These are phyloP conservation scores for Neolentinus lepideus DNA, from an alignment of 1,284 basidiomycete genomes.

Conservation along the genomic window DNA sequence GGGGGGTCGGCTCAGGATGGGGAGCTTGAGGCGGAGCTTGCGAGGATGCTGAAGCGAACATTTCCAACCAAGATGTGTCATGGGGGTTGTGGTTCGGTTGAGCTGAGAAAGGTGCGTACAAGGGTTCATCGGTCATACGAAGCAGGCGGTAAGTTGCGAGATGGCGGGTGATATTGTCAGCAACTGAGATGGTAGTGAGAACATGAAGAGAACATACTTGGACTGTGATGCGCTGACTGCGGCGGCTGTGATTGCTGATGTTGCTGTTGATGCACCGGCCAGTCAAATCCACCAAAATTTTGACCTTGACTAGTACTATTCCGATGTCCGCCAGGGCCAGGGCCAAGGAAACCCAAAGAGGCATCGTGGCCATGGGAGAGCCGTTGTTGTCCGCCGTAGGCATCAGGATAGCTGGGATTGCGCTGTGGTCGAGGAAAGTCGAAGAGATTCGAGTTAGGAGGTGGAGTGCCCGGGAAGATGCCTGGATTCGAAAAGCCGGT, in stretches of 20 bases:
- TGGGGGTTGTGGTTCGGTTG: neutral
- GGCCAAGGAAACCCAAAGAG: neutral
- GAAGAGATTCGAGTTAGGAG: neutral
- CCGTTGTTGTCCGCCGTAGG: neutral
- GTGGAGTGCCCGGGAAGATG: neutral
- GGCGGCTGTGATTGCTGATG: neutral
- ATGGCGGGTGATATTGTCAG: neutral
- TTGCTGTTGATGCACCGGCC: neutral
- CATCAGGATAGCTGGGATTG: neutral
- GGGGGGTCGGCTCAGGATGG: neutral
- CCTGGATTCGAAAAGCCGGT: neutral
- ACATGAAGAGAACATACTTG: neutral
- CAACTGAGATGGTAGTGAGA: neutral
- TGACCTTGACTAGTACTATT: neutral
- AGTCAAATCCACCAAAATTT: neutral
- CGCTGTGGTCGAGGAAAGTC: neutral
- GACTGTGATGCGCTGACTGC: neutral
- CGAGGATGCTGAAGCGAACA: neutral
- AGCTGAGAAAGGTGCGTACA: conserved; percentile 1
- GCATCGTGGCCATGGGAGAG: neutral
- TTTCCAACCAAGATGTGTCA: neutral
- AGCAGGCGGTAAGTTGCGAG: neutral
- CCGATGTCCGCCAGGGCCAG: neutral
- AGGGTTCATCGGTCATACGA: neutral
- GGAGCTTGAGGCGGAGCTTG: neutral